Base-by-base conservation (phyloP, 495 filamentous ascomycete species). In the Xylaria longipes region DNA sequence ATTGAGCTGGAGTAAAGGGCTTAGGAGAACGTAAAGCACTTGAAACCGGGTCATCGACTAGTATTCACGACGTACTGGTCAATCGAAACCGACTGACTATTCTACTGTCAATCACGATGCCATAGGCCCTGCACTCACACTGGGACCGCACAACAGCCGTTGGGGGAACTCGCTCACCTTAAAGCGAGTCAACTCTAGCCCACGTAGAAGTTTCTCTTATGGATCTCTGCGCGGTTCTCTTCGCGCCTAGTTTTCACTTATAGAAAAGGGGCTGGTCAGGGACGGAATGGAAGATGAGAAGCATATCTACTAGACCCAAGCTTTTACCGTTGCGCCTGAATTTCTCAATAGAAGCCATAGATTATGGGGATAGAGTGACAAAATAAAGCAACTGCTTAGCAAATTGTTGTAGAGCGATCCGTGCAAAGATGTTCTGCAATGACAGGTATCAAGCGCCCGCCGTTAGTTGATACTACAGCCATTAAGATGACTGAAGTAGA, bases 1-100 rank as follows among this genome's bases (percentile, higher is more conserved):
- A 71, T 71, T 54, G 69, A 71, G 29, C 29, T 71, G 17, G 69
- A 71, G 33, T 71, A 71, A 48, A n/a, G 9, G 12, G 4, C 8
- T 41, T 20, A n/a, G 12, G 5, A 17, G 22, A 45, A 22, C 5
- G 37, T 37, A 37, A 37, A 12, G 1, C 22, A 3, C 3, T 17
- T 27, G n/a, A 48, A 35, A 3, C 0, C 8, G 6, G 43, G n/a
- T 11, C 29, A 37, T 65, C 25, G 25, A 41, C 29, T 27, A 14
- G 63, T 22, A 37, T 37, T 22, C 15, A 37, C 15, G 5, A 50
- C 17, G 1, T 65, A 35, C 31, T 17, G 25, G 37, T 22, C 12
- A 37, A 17, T 27, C 31, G 14, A 37, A 25, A 31, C 3, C 14
- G 17, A 7, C 5, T 39, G 8, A 29, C 1, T 31, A 22, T 20